A percentile compares a stretch with the other conserved stretches of the same genome.
These are phyloP conservation scores for Aspergillus sergii DNA, from an alignment of 2,329 filamentous ascomycete species.

Conservation along the genomic window DNA sequence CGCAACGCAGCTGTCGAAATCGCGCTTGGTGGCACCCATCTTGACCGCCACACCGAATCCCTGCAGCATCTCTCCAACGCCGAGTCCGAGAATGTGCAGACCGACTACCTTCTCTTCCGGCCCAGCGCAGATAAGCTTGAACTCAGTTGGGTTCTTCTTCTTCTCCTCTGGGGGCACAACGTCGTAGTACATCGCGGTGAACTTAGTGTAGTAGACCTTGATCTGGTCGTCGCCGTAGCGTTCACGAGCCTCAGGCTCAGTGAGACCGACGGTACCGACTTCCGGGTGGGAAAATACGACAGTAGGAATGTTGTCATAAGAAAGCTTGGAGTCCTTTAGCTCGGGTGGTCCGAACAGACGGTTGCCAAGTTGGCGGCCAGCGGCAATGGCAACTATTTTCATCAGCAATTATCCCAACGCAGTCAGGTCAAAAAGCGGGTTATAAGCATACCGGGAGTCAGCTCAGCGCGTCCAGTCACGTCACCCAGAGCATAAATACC, in stretches of 20 bases:
- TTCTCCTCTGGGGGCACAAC: conserved; percentile 52
- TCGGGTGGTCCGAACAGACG: conserved; percentile 53
- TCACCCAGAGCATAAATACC: conserved; percentile 56
- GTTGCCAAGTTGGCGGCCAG: conserved; percentile 53
- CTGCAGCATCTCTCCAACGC: conserved; percentile 68
- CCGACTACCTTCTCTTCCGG: conserved; percentile 55
- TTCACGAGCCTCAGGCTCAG: conserved; percentile 51
- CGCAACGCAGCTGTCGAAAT: conserved; percentile 74
- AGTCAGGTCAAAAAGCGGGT: neutral
- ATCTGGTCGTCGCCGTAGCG: conserved; percentile 53
- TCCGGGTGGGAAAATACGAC: conserved; percentile 57
- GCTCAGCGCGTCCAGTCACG: conserved; percentile 53
- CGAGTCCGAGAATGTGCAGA: conserved; percentile 52
- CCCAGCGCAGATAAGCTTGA: conserved; percentile 54
- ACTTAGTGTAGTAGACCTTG: conserved; percentile 54
- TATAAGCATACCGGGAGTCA: conserved; percentile 49
- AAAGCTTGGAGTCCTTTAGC: conserved; percentile 46
- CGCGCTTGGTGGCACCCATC: conserved; percentile 78
- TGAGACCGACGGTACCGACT: conserved; percentile 53
- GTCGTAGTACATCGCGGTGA: conserved; percentile 54
- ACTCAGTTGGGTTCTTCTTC: conserved; percentile 52
- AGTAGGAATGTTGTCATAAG: conserved; percentile 55
- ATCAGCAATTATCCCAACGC: neutral
- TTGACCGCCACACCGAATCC: conserved; percentile 76
- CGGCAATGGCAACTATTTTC: conserved; percentile 52